phyloP scores from a whole-genome alignment of 2,329 filamentous ascomycete species.

The Clathrospora elynae region DNA sequence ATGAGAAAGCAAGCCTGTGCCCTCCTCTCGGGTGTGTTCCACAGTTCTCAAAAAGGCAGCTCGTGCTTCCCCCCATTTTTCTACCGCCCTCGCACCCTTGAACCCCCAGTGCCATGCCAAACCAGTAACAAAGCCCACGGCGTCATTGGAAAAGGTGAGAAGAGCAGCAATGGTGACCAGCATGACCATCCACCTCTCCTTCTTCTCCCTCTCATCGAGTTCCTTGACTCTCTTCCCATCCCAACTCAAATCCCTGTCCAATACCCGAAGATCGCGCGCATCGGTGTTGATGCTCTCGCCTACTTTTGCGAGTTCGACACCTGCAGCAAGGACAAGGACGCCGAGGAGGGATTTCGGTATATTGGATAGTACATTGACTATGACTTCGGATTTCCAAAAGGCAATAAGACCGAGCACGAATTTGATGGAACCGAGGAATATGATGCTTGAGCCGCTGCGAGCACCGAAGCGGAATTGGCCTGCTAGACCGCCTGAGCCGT shows the following conservation, averaged over 20 bases:
- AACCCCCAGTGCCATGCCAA: conserved; percentile 79
- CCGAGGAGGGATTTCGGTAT: conserved; percentile 82
- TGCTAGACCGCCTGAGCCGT: conserved; percentile 87
- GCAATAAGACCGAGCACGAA: conserved; percentile 69
- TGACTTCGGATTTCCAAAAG: conserved; percentile 68
- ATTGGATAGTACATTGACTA: conserved; percentile 70
- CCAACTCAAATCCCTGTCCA: conserved; percentile 36
- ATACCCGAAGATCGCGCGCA: conserved; percentile 62
- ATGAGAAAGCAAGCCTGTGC: conserved; percentile 29
- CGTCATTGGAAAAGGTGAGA: conserved; percentile 87
- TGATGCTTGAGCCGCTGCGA: conserved; percentile 80
- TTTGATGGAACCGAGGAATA: conserved; percentile 78
- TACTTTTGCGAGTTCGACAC: conserved; percentile 83
- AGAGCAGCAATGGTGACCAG: conserved; percentile 81
- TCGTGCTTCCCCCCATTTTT: conserved; percentile 30
- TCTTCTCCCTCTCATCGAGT: conserved; percentile 69
- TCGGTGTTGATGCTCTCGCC: conserved; percentile 81
- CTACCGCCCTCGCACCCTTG: conserved; percentile 27
- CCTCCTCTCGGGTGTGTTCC: conserved; percentile 28
- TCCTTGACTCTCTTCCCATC: conserved; percentile 56
- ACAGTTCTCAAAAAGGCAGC: conserved; percentile 33
- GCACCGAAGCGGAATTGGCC: conserved; percentile 92
- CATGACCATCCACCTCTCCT: conserved; percentile 86
- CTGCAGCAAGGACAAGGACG: conserved; percentile 87
- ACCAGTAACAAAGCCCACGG: conserved; percentile 81